These are phyloP conservation scores for Vitis rupestris DNA, from an alignment of 164 flowering plant genomes.

Conservation along the genomic window DNA sequence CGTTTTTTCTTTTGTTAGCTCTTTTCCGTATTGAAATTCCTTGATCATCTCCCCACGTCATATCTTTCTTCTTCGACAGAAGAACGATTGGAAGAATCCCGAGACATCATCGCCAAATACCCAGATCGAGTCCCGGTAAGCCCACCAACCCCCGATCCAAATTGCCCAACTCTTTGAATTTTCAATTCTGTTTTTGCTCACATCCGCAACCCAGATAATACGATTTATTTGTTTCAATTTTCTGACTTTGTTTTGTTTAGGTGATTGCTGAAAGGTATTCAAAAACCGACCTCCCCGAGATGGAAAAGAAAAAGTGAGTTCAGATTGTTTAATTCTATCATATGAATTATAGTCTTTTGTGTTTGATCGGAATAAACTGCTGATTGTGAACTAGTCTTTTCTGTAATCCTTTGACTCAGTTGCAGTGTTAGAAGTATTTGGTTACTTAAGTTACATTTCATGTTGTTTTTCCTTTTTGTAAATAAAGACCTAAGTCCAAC, in stretches of 20 bases:
- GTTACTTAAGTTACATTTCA: too few relatives aligned
- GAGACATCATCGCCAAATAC: conserved; percentile 63
- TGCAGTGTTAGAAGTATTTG: too few relatives aligned
- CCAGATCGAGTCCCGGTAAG: conserved; percentile 79
- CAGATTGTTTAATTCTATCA: too few relatives aligned
- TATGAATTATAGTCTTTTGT: too few relatives aligned
- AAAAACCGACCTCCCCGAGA: conserved; percentile 60
- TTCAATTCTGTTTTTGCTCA: not conserved
- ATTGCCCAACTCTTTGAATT: not conserved
- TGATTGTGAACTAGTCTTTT: too few relatives aligned
- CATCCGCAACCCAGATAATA: too few relatives aligned
- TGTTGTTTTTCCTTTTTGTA: too few relatives aligned
- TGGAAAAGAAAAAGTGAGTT: conserved; percentile 82
- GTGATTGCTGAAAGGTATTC: conserved; percentile 68
- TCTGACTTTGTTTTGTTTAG: conserved; percentile 27
- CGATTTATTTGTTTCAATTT: not conserved
- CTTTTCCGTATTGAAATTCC: not conserved
- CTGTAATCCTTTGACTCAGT: too few relatives aligned
- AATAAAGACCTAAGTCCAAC: too few relatives aligned
- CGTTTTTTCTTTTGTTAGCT: conserved; percentile 1
- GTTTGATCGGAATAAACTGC: too few relatives aligned
- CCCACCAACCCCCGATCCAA: not conserved
- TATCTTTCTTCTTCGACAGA: conserved; percentile 31
- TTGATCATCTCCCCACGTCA: too few relatives aligned
- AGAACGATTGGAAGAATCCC: conserved; percentile 61